Evolutionary conservation across 176 grass and related monocot species (phyloP), one percentile per base, ranked within the genome.

Genomic region (Pontederia crassipes): DNA sequence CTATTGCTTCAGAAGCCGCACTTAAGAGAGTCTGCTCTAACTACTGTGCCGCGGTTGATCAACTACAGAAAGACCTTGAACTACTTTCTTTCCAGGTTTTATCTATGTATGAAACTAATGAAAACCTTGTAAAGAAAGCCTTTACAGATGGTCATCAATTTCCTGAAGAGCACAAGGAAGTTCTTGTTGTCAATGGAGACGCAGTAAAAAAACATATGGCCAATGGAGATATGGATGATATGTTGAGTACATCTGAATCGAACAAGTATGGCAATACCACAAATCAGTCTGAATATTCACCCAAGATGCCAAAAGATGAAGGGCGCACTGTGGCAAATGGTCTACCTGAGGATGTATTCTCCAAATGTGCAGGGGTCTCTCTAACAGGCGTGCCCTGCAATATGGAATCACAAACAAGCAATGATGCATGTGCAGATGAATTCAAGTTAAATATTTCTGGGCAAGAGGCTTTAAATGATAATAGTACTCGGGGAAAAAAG

Each of bases 51-150:
- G 87, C 87, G 50, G 87, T 98, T 61, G 87, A 83, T 61, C 78
- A 79, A 58, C 78, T 98, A 58, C 93, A 98, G 71, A 98, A 98
- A 74, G 93, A 98, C 57, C 81, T 98, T 59, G 81, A 91, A 55
- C 78, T 98, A 72, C 81, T 98, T 57, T 98, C 87, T 47, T 88
- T 88, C 74, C 93, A 98, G 82, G 93, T 98, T 64, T 83, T 98
- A 55, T 98, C 93, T 69, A 88, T 98, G 84, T 98, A 98, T 8
- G 87, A 98, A 60, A 80, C 81, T 66, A 85, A 88, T 68, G 84
- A 98, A 89, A 92, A 75, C 48, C 75, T 91, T 75, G 87, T 84
- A 11, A 98, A 92, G 76, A 87, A 91, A 74, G 66, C 78, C 2
- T 80, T 86, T 58, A 11, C 78, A 69, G 81, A 84, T 78, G 81